Base-by-base conservation (phyloP, 495 filamentous ascomycete species). In the Saxispiralis lemnorum region DNA sequence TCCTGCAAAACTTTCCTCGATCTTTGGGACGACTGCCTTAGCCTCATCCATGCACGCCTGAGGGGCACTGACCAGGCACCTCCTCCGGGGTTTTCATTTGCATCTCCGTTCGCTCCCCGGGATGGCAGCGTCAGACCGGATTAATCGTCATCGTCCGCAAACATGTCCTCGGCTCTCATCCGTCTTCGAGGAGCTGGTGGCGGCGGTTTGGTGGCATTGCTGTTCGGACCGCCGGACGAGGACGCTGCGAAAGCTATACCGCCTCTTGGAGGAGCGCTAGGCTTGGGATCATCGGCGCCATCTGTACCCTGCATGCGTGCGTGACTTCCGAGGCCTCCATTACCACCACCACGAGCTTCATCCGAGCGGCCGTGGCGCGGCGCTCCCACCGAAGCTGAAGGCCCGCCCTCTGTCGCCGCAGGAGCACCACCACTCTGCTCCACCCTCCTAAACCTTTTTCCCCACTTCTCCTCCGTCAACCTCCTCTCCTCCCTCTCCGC, bases 81-180 rank as follows among this genome's bases (percentile, higher is more conserved):
- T n/a, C n/a, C n/a, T n/a, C n/a, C n/a, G n/a, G n/a, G n/a, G 9
- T 28, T 28, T 4, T 28, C 24, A 4, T 28, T 28, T 28, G 24
- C 24, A 28, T 28, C 5, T 9, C 24, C 24, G 9, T 28, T 28
- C n/a, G n/a, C n/a, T n/a, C n/a, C n/a, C n/a, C n/a, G n/a, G n/a
- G n/a, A n/a, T n/a, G n/a, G n/a, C n/a, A n/a, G n/a, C n/a, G n/a
- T n/a, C n/a, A n/a, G n/a, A n/a, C n/a, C n/a, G n/a, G n/a, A 50
- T 10, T 60, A 59, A 13, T 56, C 57, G 42, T 58, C 55, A 1
- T 70, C 75, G 53, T 73, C 79, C 13, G 81, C 87, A 72, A 93
- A 95, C 85, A 95, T 93, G 56, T 95, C 87, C 54, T 84, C 83
- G 3, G 87, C 87, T 49, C 75, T 83, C 57, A 84, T 82, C 38